Evolutionary conservation across 805 yeast genomes (phyloP).

Genomic region (Tetrapisispora nanseiensis): DNA sequence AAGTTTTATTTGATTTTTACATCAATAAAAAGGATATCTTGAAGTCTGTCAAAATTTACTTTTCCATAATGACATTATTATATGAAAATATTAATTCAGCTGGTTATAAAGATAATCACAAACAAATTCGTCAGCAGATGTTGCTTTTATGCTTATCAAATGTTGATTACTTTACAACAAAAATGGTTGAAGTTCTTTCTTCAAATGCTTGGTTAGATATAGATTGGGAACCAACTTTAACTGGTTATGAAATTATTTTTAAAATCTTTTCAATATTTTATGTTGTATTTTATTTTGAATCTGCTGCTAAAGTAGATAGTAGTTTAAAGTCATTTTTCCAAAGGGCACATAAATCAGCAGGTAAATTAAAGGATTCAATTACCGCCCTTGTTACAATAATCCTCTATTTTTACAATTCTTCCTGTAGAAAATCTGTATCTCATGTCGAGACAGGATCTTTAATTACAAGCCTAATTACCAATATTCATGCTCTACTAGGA

Average conservation of each 20-base stretch:
- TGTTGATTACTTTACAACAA: slow-evolving; percentile 41
- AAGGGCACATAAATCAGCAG: slow-evolving; percentile 36
- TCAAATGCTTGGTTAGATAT: slow-evolving; percentile 29
- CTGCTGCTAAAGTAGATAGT: slow-evolving; percentile 33
- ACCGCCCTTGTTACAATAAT: slow-evolving; percentile 24
- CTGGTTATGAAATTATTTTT: slow-evolving; percentile 15
- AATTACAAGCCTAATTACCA: slow-evolving; percentile 34
- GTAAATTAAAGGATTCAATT: slow-evolving; percentile 38
- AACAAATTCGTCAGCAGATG: slow-evolving; percentile 31
- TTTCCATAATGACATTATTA: slow-evolving; percentile 39
- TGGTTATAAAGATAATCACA: slow-evolving; percentile 18
- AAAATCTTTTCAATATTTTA: slow-evolving; percentile 35
- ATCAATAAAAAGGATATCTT: slow-evolving; percentile 21
- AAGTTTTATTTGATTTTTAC: slow-evolving; percentile 52
- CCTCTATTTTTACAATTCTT: slow-evolving; percentile 7
- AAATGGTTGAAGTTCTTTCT: slow-evolving; percentile 26
- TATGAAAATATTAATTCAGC: slow-evolving; percentile 29
- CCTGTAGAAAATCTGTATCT: background rate
- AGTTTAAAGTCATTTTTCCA: slow-evolving; percentile 34
- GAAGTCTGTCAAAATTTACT: slow-evolving; percentile 41
- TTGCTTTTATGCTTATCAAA: slow-evolving; percentile 35
- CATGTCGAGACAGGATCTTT: slow-evolving; percentile 3
- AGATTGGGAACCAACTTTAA: background rate
- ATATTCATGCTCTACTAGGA: slow-evolving; percentile 70
- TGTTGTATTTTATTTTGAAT: slow-evolving; percentile 44